phyloP scores from a whole-genome alignment of 176 grass and related monocot genomes.

The Carex cristatella region DNA sequence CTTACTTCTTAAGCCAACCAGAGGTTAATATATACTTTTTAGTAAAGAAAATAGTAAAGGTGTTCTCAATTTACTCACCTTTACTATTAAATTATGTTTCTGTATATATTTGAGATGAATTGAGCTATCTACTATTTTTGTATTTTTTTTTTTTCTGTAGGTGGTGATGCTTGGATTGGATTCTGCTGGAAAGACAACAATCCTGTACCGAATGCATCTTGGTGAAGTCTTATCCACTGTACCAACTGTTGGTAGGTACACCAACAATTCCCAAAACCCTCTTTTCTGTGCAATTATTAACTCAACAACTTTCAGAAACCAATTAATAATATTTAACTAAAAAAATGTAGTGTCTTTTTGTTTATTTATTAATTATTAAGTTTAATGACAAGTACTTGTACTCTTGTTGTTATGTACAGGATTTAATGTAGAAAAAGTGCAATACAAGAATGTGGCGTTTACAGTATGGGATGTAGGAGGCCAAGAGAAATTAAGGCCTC shows the following conservation, averaged over 20 bases:
- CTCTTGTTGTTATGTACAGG: conserved; percentile 31
- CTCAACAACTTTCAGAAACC: background rate
- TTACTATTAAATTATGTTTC: background rate
- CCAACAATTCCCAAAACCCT: background rate
- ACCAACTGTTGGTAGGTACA: conserved; percentile 67
- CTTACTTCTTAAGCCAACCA: background rate
- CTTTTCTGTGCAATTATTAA: background rate
- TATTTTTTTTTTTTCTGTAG: conserved; percentile 27
- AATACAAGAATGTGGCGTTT: conserved; percentile 90
- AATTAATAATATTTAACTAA: background rate
- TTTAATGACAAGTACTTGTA: background rate
- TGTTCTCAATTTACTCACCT: background rate
- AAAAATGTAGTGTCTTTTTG: background rate
- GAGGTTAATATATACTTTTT: background rate
- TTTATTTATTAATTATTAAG: background rate
- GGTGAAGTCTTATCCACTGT: conserved; percentile 89
- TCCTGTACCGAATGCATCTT: conserved; percentile 79
- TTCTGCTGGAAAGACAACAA: conserved; percentile 86
- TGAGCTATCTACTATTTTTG: background rate
- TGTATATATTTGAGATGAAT: background rate
- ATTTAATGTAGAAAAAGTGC: conserved; percentile 94
- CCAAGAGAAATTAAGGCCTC: conserved; percentile 81
- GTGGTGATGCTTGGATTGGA: conserved; percentile 97
- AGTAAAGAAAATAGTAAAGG: background rate
- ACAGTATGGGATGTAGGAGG: conserved; percentile 95